These are phyloP conservation scores for Solanum lycopersicoides DNA, from an alignment of 257 asterid genomes.

Conservation along the genomic window DNA sequence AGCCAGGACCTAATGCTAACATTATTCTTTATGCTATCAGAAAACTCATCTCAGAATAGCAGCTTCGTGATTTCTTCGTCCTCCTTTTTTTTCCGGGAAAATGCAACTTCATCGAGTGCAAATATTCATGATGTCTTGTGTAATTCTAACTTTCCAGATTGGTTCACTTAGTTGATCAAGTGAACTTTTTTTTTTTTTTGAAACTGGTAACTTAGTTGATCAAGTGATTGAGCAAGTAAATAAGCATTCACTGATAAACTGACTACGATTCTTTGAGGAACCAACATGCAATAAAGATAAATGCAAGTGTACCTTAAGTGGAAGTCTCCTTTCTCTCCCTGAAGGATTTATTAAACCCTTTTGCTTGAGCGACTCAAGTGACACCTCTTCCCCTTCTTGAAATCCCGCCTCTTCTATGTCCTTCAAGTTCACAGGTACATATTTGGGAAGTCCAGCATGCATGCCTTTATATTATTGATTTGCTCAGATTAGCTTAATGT, in stretches of 20 bases:
- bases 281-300: not conserved
- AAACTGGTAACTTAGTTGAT: not conserved
- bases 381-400: slow-evolving; percentile 89
- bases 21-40: not conserved
- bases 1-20: not conserved
- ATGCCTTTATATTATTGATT: slow-evolving; percentile 39
- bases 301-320: slow-evolving; percentile 54
- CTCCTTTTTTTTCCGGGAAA: not conserved
- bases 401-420: slow-evolving; percentile 77
- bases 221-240: not conserved
- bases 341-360: slow-evolving; percentile 91
- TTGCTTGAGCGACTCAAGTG: slow-evolving; percentile 77
- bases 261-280: not conserved
- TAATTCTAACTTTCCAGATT: not conserved
- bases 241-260: not conserved
- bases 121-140: not conserved
- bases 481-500: not conserved
- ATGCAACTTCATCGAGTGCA: not conserved
- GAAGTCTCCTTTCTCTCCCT: slow-evolving; percentile 90
- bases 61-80: not conserved
- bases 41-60: not conserved
- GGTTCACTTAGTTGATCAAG: not conserved
- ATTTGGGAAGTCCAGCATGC: slow-evolving; percentile 89
- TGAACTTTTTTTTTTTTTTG: too few relatives aligned
- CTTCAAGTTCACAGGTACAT: slow-evolving; percentile 76